phyloP scores from a whole-genome alignment of 371 early-diverging fungal genomes.

The Mortierella sp. region DNA sequence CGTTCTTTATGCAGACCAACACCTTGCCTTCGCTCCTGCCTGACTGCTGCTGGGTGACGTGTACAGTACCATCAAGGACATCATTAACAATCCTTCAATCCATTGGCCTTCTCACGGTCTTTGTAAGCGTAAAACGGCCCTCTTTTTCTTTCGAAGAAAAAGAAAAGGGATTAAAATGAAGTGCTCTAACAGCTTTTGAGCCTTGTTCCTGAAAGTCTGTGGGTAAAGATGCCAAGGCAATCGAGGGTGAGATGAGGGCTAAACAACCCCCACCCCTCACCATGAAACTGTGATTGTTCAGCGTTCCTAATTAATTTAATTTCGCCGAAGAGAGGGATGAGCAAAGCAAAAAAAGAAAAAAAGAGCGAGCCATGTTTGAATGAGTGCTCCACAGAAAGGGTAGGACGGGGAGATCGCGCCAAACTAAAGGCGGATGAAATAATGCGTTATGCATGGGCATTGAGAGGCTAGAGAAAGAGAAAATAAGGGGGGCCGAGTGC shows the following conservation, averaged over 20 bases:
- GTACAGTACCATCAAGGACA: not conserved
- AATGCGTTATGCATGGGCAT: not conserved
- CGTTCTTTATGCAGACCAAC: not conserved
- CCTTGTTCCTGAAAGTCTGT: not conserved
- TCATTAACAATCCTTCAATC: no score
- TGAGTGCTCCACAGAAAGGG: not conserved
- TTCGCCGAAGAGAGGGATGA: not conserved
- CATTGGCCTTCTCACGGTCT: no score
- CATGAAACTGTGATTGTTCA: conserved; percentile 4
- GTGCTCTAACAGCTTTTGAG: not conserved
- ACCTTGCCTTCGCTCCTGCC: no score
- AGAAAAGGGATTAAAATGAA: not conserved
- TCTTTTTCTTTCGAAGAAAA: no score
- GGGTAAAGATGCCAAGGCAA: not conserved
- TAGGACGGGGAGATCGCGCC: not conserved
- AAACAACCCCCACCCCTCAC: not conserved
- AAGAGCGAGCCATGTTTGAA: not conserved
- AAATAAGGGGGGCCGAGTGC: not conserved
- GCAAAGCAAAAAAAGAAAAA: not conserved
- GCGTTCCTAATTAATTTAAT: not conserved
- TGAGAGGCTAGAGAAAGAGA: not conserved
- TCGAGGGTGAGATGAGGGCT: not conserved
- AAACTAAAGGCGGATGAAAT: not conserved
- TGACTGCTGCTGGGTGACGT: not conserved
- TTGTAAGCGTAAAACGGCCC: no score